Evolutionary conservation across 306 rosid genomes (phyloP).

Genomic region (Acacia acuminata): DNA sequence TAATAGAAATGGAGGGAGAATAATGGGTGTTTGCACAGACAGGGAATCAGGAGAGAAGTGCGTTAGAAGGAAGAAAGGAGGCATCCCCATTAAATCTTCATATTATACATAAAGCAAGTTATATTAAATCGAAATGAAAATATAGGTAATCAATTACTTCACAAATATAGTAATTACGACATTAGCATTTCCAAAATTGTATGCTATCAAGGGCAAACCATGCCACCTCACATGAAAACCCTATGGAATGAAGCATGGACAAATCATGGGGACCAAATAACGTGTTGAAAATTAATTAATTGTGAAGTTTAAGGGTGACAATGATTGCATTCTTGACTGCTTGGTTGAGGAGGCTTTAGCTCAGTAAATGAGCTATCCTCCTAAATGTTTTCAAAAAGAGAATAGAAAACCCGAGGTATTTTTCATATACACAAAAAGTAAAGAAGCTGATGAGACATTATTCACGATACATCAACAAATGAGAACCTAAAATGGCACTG

Average conservation of each 20-base stretch:
- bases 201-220: not conserved
- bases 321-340: not conserved
- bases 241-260: not conserved
- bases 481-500: not conserved
- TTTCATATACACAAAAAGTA: conserved; percentile 1
- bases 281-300: not conserved
- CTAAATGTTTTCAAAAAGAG: not conserved
- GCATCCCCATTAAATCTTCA: not conserved
- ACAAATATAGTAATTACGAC: conserved; percentile 8
- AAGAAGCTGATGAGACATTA: not conserved
- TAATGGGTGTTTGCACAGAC: not conserved
- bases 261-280: not conserved
- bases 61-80: not conserved
- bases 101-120: not conserved
- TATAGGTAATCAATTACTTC: not conserved
- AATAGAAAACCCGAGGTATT: conserved; percentile 6
- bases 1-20: not conserved
- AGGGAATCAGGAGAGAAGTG: not conserved
- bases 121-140: not conserved
- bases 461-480: not conserved
- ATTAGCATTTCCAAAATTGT: not conserved
- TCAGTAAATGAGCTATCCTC: not conserved
- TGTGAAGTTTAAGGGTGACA: not conserved
- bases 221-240: too few species aligned
- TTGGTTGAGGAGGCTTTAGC: not conserved